phyloP scores from a whole-genome alignment of 2,329 filamentous ascomycete genomes.

The Diaporthe citri region DNA sequence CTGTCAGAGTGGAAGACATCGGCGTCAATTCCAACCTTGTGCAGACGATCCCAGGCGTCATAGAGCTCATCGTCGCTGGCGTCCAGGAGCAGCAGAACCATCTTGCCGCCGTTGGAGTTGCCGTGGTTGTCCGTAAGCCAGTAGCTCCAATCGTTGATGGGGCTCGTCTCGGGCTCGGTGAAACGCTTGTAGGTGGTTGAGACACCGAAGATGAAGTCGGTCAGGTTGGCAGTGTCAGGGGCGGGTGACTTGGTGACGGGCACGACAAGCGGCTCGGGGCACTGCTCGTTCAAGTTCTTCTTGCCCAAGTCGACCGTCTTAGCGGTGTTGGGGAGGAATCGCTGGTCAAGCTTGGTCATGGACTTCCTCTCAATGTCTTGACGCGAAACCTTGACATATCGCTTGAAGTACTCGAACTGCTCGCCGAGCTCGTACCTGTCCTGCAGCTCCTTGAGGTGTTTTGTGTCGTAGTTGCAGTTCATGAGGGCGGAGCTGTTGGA shows the following conservation, averaged over 20 bases:
- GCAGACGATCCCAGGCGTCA: slow-evolving; percentile 61
- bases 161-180: slow-evolving; percentile 62
- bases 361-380: slow-evolving; percentile 62
- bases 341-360: slow-evolving; percentile 63
- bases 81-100: slow-evolving; percentile 66
- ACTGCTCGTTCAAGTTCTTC: slow-evolving; percentile 56
- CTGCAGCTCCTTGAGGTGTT: slow-evolving; percentile 59
- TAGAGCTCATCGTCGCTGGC: slow-evolving; percentile 64
- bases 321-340: slow-evolving; percentile 61
- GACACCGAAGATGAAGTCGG: slow-evolving; percentile 70
- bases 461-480: slow-evolving; percentile 64
- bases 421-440: slow-evolving; percentile 62
- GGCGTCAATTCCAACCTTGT: slow-evolving; percentile 65
- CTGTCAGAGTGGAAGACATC: slow-evolving; percentile 69
- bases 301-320: slow-evolving; percentile 62
- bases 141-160: slow-evolving; percentile 70
- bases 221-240: slow-evolving; percentile 64
- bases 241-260: slow-evolving; percentile 64
- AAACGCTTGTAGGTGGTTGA: slow-evolving; percentile 70
- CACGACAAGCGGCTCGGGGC: slow-evolving; percentile 63
- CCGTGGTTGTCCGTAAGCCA: slow-evolving; percentile 70
- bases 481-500: slow-evolving; percentile 57
- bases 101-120: slow-evolving; percentile 67
- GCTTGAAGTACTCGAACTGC: slow-evolving; percentile 67
- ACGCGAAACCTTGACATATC: slow-evolving; percentile 66